phyloP scores from a whole-genome alignment of 805 yeast species.

The Candida khao-thaluensis region DNA sequence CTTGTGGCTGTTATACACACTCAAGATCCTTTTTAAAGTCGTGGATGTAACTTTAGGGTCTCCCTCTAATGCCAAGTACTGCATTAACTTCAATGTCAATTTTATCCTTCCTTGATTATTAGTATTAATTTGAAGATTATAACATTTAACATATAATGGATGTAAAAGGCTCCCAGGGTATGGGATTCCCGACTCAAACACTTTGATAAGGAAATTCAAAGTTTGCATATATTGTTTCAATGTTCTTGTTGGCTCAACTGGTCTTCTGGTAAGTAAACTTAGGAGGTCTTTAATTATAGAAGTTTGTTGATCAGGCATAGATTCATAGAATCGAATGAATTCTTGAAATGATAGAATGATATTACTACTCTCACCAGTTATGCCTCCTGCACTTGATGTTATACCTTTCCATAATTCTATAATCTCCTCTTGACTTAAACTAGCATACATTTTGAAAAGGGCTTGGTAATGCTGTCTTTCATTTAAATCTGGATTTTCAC shows the following conservation, averaged over 20 bases:
- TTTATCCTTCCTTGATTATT: conserved; percentile 36
- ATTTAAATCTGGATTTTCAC: neutral
- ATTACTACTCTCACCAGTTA: conserved; percentile 46
- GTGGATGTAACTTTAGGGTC: conserved; percentile 1
- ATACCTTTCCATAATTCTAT: conserved; percentile 55
- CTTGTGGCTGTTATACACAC: conserved; percentile 9
- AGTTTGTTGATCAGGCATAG: neutral
- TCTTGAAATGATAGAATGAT: conserved; percentile 42
- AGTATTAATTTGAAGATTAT: conserved; percentile 57
- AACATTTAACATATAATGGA: conserved; percentile 46
- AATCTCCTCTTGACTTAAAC: neutral
- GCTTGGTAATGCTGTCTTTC: conserved; percentile 7
- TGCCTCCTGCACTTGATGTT: conserved; percentile 54
- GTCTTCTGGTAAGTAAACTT: conserved; percentile 18
- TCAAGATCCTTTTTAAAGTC: conserved; percentile 8
- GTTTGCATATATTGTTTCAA: conserved; percentile 24
- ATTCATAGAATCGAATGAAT: conserved; percentile 21
- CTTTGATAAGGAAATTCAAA: conserved; percentile 31
- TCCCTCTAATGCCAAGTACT: conserved; percentile 27
- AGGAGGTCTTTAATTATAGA: conserved; percentile 18
- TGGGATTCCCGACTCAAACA: conserved; percentile 38
- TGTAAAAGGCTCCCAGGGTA: conserved; percentile 33
- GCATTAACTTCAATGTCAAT: conserved; percentile 45
- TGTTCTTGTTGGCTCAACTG: conserved; percentile 9
- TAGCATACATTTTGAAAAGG: conserved; percentile 8